Conservation (phyloP, 2,329 filamentous ascomycete species). For the Penicillium sp. region DNA sequence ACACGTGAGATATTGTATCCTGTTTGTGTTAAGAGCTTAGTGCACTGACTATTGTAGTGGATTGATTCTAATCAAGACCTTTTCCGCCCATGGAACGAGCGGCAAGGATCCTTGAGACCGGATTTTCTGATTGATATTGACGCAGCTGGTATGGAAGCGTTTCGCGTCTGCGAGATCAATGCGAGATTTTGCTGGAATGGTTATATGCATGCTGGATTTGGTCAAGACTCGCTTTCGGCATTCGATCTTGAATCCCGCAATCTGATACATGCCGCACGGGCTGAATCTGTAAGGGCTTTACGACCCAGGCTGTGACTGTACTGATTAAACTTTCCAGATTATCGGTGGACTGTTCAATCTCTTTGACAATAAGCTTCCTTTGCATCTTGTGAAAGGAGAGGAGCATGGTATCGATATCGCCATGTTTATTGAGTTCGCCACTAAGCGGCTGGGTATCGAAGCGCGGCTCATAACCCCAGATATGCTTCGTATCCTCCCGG, state of each 20-base stretch:
- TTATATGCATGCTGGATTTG: neutral
- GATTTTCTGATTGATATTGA: slow-evolving; percentile 26
- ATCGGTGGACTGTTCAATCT: slow-evolving; percentile 11
- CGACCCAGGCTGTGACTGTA: neutral
- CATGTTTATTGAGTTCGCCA: neutral
- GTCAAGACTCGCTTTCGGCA: neutral
- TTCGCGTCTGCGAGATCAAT: slow-evolving; percentile 28
- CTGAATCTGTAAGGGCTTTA: slow-evolving; percentile 7
- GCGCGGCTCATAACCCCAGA: neutral
- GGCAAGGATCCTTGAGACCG: slow-evolving; percentile 29
- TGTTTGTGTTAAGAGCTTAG: too few species aligned
- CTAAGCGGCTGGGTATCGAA: neutral
- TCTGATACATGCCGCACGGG: neutral
- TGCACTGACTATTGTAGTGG: slow-evolving; percentile 1
- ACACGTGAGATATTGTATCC: slow-evolving; percentile 9
- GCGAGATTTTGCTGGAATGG: slow-evolving; percentile 28
- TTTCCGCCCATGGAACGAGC: slow-evolving; percentile 1
- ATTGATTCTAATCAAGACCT: neutral
- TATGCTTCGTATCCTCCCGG: neutral
- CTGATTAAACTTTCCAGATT: neutral
- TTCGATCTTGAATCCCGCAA: slow-evolving; percentile 1
- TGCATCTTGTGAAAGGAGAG: slow-evolving; percentile 21
- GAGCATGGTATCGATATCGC: slow-evolving; percentile 16
- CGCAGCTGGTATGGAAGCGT: neutral
- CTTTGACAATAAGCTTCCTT: slow-evolving; percentile 9